Conservation (phyloP, 2,329 filamentous ascomycete species). For the Hymenoscyphus linearis region DNA sequence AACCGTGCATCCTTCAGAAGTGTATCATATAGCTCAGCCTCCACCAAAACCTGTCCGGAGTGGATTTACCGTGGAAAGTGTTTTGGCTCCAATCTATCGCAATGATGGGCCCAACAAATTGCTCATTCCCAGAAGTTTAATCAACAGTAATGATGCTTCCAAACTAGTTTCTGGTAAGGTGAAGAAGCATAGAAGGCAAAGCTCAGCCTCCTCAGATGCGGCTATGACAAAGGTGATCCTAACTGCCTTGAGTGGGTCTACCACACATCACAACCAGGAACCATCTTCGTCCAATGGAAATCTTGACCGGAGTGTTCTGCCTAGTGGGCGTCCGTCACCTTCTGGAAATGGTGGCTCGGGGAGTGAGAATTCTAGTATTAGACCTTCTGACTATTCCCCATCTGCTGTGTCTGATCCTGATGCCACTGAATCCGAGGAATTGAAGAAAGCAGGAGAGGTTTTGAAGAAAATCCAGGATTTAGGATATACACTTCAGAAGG, state of each 20-base stretch:
- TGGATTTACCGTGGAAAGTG: conserved; percentile 18
- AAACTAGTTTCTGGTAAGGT: conserved; percentile 18
- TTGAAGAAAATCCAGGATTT: conserved; percentile 21
- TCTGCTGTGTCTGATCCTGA: conserved; percentile 9
- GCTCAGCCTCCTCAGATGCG: conserved; percentile 22
- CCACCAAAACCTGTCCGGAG: conserved; percentile 8
- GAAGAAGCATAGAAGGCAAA: conserved; percentile 18
- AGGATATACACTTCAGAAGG: conserved; percentile 25
- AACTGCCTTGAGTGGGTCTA: conserved; percentile 19
- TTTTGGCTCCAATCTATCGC: conserved; percentile 17
- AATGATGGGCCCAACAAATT: conserved; percentile 10
- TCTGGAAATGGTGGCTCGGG: conserved; percentile 8
- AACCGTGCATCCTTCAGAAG: conserved; percentile 24
- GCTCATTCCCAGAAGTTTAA: conserved; percentile 7
- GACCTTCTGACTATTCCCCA: conserved; percentile 8
- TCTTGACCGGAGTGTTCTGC: conserved; percentile 17
- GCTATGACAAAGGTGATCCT: conserved; percentile 23
- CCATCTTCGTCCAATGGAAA: conserved; percentile 2
- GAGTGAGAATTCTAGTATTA: conserved; percentile 3
- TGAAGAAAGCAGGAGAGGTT: conserved; percentile 22
- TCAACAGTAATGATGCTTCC: conserved; percentile 6
- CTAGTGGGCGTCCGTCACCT: conserved; percentile 17
- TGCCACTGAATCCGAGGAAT: conserved; percentile 14
- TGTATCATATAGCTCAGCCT: conserved; percentile 11
- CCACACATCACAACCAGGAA: neutral